A percentile compares a stretch with the other conserved stretches of the same genome.
These are phyloP conservation scores for Amanita pseudoporphyria DNA, from an alignment of 768 basidiomycete species.

Conservation along the genomic window DNA sequence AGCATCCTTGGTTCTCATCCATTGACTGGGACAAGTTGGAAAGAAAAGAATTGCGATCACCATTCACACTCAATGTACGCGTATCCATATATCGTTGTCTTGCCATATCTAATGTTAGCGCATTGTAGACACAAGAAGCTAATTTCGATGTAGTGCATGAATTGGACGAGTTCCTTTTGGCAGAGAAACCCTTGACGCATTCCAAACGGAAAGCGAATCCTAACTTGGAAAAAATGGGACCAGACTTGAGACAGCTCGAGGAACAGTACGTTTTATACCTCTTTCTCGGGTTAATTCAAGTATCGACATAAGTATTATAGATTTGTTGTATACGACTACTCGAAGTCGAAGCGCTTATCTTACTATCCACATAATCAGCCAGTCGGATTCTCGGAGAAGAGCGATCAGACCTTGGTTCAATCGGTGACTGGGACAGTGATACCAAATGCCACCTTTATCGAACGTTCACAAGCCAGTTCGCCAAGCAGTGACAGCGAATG, in stretches of 20 bases:
- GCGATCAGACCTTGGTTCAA: conserved; percentile 31
- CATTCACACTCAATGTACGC: conserved; percentile 90
- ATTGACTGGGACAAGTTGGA: conserved; percentile 78
- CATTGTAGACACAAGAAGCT: conserved; percentile 77
- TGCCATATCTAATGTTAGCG: neutral
- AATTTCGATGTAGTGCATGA: conserved; percentile 98
- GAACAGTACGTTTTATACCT: conserved; percentile 56
- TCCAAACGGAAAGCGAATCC: conserved; percentile 83
- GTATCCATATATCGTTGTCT: neutral
- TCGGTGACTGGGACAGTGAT: conserved; percentile 33
- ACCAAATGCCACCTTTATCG: conserved; percentile 37
- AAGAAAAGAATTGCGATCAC: conserved; percentile 61
- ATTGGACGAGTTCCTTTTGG: conserved; percentile 93
- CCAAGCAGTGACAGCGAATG: conserved; percentile 27
- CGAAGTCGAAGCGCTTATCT: conserved; percentile 58
- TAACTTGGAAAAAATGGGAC: conserved; percentile 81
- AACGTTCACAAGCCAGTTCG: conserved; percentile 38
- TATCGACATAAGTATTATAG: conserved; percentile 27
- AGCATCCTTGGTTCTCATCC: conserved; percentile 76
- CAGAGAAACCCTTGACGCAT: conserved; percentile 96
- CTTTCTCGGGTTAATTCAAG: neutral
- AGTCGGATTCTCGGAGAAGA: conserved; percentile 29
- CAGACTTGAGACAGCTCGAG: conserved; percentile 87
- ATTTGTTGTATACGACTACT: conserved; percentile 86
- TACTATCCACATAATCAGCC: conserved; percentile 87